Evolutionary conservation across 192 early-diverging fungal species (phyloP), one percentile per base, ranked within the genome.

Genomic region (Podila epigama): DNA sequence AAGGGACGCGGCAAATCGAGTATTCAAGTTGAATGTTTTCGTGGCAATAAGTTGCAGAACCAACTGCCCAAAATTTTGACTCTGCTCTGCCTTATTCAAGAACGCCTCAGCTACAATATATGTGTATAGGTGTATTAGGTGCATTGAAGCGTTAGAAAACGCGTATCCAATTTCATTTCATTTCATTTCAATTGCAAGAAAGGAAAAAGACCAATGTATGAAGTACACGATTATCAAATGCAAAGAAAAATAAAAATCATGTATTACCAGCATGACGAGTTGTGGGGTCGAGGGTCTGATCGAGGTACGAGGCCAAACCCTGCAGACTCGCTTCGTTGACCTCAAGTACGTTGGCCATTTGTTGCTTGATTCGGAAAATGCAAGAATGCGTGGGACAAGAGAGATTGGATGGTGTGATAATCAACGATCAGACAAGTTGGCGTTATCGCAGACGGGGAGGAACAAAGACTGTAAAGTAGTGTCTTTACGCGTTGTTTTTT

Each of bases 1-100:
- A 53, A 99, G 80, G 22, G 93, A 87, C 6, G 89, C 93, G 5
- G 96, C 89, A 68, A 95, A 90, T 48, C 94, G 89, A 5, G 93
- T 81, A 35, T 83, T 86, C 22, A 57, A 68, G 69, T 93, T 91
- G 13, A 81, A 81, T 1, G 66, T 56, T 51, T 85, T 75, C 70
- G 82, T 86, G 56, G 84, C 85, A 35, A 96, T 87, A n/a, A 99
- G 80, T 63, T 90, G 84, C 44, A 99, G 75, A 16, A 97, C 65
- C 15, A 67, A 54, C 33, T 66, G 60, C n/a, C 69, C 73, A 58
- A 71, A 72, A 62, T 68, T 75, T 55, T 70, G 68, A 27, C 54
- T 80, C 34, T 68, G 37, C 29, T 50, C 60, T 40, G 66, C 35
- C 29, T 53, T 78, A 39, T 41, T 48, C 61, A 79, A 20, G 28